phyloP scores from a whole-genome alignment of 2,329 filamentous ascomycete species.

The Domatiomyces globalis region DNA sequence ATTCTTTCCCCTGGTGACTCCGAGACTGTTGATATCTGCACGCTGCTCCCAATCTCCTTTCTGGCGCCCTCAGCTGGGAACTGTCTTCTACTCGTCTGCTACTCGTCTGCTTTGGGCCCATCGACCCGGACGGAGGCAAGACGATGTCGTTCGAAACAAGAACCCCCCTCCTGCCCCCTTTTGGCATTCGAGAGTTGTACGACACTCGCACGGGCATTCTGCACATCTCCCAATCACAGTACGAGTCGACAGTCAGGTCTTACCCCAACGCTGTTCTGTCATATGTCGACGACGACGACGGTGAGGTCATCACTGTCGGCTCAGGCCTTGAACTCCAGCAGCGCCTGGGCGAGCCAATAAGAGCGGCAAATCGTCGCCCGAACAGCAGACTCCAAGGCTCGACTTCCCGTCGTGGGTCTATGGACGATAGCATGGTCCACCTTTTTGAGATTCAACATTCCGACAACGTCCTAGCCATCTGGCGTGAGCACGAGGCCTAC shows the following conservation, averaged over 20 bases:
- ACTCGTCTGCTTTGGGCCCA: not conserved
- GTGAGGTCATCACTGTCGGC: constrained; percentile 33
- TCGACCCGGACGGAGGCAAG: not conserved
- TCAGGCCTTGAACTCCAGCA: constrained; percentile 34
- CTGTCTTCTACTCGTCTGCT: not conserved
- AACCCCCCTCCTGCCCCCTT: constrained; percentile 1
- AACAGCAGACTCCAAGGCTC: not conserved
- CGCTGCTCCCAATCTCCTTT: not conserved
- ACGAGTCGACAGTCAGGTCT: constrained; percentile 28
- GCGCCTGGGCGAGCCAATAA: constrained; percentile 29
- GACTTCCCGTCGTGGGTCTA: constrained; percentile 1
- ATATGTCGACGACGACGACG: constrained; percentile 35
- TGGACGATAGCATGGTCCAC: constrained; percentile 22
- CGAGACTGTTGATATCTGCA: not conserved
- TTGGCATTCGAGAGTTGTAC: constrained; percentile 16
- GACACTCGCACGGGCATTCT: constrained; percentile 23
- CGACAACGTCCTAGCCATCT: constrained; percentile 10
- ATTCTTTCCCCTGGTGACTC: not conserved
- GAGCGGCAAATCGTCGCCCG: not conserved
- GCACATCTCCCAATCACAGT: constrained; percentile 28
- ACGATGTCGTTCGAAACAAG: not conserved
- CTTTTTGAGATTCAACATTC: constrained; percentile 30
- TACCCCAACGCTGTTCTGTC: constrained; percentile 30
- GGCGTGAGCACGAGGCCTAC: constrained; percentile 15
- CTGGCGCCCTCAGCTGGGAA: not conserved